These are phyloP conservation scores for Fusarium metavorans DNA, from an alignment of 2,329 filamentous ascomycete species.

Conservation along the genomic window DNA sequence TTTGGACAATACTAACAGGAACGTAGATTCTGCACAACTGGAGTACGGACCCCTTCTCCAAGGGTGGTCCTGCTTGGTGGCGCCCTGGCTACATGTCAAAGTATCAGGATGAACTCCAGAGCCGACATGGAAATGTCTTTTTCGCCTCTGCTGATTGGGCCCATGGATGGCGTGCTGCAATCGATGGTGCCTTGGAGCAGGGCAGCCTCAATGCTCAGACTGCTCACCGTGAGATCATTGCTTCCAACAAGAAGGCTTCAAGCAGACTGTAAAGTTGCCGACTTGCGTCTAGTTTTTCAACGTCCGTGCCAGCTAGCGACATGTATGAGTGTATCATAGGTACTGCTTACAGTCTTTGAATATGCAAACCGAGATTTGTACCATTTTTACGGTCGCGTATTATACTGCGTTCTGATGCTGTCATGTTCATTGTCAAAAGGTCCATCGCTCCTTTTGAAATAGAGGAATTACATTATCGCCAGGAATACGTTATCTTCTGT, in stretches of 20 bases:
- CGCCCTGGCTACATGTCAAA: conserved; percentile 39
- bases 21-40: conserved; percentile 39
- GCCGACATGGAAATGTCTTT: conserved; percentile 41
- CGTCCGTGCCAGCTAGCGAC: neutral
- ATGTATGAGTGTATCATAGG: neutral
- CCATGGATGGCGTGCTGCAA: conserved; percentile 44
- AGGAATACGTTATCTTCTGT: neutral
- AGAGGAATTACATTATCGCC: neutral
- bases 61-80: conserved; percentile 37
- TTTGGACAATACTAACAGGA: neutral
- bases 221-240: neutral
- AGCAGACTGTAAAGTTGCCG: neutral
- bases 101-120: conserved; percentile 43
- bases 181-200: conserved; percentile 46
- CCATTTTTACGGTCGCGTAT: neutral
- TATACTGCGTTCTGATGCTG: no score
- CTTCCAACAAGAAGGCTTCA: neutral
- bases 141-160: conserved; percentile 46
- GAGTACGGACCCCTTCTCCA: conserved; percentile 41
- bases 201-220: conserved; percentile 17
- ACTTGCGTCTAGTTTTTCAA: no score
- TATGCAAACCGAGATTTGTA: neutral
- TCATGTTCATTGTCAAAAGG: neutral
- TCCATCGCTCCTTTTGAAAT: neutral
- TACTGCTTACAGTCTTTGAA: neutral